Evolutionary conservation across 345 rosid species (phyloP), one percentile per base, ranked within the genome.

Genomic region (Passiflora organensis): DNA sequence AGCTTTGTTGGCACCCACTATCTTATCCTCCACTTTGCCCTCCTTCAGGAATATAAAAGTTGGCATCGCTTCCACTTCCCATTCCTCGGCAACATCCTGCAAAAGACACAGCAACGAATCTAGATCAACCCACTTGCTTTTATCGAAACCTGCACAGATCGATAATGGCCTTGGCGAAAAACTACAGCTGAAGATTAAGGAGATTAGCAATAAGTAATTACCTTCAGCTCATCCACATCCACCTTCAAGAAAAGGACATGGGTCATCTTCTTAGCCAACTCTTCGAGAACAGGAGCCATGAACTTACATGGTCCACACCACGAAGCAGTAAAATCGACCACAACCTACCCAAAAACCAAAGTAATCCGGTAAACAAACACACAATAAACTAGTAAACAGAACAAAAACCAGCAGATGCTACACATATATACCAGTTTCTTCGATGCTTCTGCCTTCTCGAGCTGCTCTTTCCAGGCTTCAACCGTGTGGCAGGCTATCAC

Each of bases 301-400:
- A 62, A 12, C 19, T 55, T 63, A 19, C 68, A 69, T 11, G 73
- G 73, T n/a, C 51, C 59, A 53, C 73, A 63, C 73, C 73, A 69
- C n/a, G 73, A 24, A 19, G 73, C 73, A 46, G 73, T 69, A 34
- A 69, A 69, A 63, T 69, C 73, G 34, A 63, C 73, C 55, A 69
- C 73, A 32, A 63, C 23, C 73, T 69, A 63, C 36, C 21, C 38
- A 9, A 56, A 1, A 28, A 12, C 49, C 16, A n/a, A 55, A 6
- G 38, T n/a, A 18, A 12, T 10, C 20, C 12, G 32, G 22, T 18
- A 36, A 1, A 13, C 28, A 36, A 6, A 19, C 20, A 25, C 19
- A 39, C 23, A 13, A 2, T 6, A 8, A 43, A 0, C n/a, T 12
- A 28, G 13, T 6, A 12, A 32, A 53, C 11, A 52, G 10, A 5